A percentile compares a stretch with the other conserved stretches of the same genome.
These are phyloP conservation scores for Colletotrichum melonis DNA, from an alignment of 2,329 filamentous ascomycete genomes.

Conservation along the genomic window DNA sequence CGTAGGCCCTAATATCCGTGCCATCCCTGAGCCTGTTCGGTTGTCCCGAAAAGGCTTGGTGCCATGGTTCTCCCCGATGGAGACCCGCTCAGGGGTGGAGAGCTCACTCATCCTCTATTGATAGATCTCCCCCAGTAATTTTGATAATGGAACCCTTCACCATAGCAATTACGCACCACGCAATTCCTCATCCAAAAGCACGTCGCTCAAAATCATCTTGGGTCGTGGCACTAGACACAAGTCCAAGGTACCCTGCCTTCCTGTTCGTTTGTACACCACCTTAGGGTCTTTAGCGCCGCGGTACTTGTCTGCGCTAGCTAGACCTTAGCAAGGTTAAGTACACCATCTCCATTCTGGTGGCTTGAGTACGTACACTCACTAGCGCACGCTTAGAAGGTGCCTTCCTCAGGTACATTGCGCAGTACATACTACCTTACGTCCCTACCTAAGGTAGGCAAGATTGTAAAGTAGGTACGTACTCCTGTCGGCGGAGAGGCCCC, in stretches of 20 bases:
- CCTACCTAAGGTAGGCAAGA: too few species aligned
- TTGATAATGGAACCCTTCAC: constrained; percentile 11
- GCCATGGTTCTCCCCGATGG: constrained; percentile 4
- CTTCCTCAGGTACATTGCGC: too few species aligned
- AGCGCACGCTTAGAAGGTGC: neutral
- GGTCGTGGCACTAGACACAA: neutral
- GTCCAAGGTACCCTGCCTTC: too few species aligned
- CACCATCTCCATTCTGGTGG: neutral
- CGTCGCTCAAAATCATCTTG: neutral
- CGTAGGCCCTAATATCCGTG: constrained; percentile 31
- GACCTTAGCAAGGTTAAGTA: neutral
- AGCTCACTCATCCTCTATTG: constrained; percentile 20
- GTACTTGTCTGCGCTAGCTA: neutral
- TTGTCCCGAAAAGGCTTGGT: constrained; percentile 6
- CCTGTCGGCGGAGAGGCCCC: neutral
- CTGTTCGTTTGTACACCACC: too few species aligned
- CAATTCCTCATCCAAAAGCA: neutral
- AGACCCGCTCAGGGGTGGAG: neutral
- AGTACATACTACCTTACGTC: too few species aligned
- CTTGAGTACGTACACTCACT: neutral
- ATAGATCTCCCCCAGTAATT: constrained; percentile 13
- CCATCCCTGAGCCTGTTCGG: constrained; percentile 24
- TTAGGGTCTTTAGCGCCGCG: neutral
- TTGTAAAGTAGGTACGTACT: neutral
- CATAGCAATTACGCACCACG: constrained; percentile 19